These are phyloP conservation scores for Hemileia vastatrix DNA, from an alignment of 1,284 basidiomycete species.

Conservation along the genomic window DNA sequence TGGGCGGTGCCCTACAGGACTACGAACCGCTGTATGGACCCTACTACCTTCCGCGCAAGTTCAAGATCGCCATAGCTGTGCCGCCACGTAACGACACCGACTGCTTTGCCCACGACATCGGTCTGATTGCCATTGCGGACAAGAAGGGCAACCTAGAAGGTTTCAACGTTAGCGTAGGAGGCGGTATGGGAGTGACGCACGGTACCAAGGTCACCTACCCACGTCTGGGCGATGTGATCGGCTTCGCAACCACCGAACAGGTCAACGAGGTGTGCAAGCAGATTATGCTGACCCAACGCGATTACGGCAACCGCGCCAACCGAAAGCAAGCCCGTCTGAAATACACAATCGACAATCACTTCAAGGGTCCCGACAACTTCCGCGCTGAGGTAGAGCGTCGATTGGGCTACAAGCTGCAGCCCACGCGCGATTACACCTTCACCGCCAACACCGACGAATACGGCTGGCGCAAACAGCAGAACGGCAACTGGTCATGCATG, in stretches of 20 bases:
- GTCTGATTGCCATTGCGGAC: conserved; percentile 84
- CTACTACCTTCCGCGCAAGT: conserved; percentile 85
- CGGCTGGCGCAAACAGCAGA: conserved; percentile 79
- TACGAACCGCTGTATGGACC: conserved; percentile 93
- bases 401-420: conserved; percentile 67
- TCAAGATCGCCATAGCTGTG: conserved; percentile 94
- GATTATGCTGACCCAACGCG: conserved; percentile 86
- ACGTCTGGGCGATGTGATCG: conserved; percentile 73
- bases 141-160: conserved; percentile 45
- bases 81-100: conserved; percentile 96
- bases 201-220: conserved; percentile 99
- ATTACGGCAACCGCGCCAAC: conserved; percentile 83
- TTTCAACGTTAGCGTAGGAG: conserved; percentile 52
- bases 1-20: conserved; percentile 81
- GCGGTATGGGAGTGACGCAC: conserved; percentile 99
- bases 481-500: conserved; percentile 85
- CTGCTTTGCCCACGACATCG: conserved; percentile 88
- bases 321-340: conserved; percentile 57
- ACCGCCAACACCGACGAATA: conserved; percentile 85
- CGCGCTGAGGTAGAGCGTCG: conserved; percentile 81
- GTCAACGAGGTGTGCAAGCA: conserved; percentile 78
- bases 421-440: conserved; percentile 69
- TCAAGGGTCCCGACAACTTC: conserved; percentile 78
- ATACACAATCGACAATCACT: conserved; percentile 83
- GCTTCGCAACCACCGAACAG: conserved; percentile 84